A percentile compares a stretch with the other conserved stretches of the same genome.
phyloP scores from a whole-genome alignment of 495 filamentous ascomycete species.

The Articulospora tetracladia region DNA sequence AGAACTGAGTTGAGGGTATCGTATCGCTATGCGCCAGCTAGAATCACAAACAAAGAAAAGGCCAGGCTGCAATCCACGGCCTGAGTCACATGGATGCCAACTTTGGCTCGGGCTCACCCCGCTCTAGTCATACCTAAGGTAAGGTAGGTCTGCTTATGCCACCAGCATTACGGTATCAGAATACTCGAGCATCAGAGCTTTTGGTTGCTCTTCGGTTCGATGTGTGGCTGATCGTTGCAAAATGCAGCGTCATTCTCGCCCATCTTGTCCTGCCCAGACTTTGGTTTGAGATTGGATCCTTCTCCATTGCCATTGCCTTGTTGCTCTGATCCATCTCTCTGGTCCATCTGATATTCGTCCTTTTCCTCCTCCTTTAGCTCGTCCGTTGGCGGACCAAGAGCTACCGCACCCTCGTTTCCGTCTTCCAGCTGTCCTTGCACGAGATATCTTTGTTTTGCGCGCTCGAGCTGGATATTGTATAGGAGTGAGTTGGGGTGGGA shows the following conservation, averaged over 20 bases:
- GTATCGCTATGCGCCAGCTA: neutral
- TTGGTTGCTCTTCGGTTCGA: too few species aligned
- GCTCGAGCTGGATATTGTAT: slow-evolving; percentile 14
- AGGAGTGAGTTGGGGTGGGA: slow-evolving; percentile 13
- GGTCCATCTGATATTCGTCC: too few species aligned
- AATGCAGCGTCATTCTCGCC: too few species aligned
- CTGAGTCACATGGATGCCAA: neutral
- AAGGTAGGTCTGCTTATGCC: too few species aligned
- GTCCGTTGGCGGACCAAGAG: slow-evolving; percentile 5
- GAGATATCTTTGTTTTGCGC: slow-evolving; percentile 7
- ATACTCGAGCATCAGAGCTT: too few species aligned
- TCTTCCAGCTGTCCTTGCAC: slow-evolving; percentile 9
- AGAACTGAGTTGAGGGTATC: neutral
- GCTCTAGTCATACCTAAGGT: too few species aligned
- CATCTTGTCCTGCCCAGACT: too few species aligned
- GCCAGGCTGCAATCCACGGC: neutral
- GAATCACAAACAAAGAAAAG: neutral
- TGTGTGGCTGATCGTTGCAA: too few species aligned
- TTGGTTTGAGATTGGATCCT: too few species aligned
- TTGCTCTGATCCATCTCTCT: too few species aligned
- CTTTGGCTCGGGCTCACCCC: neutral
- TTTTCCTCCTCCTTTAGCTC: neutral
- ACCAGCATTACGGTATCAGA: too few species aligned
- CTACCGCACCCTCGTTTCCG: slow-evolving; percentile 4
- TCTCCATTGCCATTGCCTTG: too few species aligned